Percentiles rank a stretch among this genome's conserved stretches.
Evolutionary conservation across 306 rosid species (phyloP).

Genomic region (Bauhinia variegata): DNA sequence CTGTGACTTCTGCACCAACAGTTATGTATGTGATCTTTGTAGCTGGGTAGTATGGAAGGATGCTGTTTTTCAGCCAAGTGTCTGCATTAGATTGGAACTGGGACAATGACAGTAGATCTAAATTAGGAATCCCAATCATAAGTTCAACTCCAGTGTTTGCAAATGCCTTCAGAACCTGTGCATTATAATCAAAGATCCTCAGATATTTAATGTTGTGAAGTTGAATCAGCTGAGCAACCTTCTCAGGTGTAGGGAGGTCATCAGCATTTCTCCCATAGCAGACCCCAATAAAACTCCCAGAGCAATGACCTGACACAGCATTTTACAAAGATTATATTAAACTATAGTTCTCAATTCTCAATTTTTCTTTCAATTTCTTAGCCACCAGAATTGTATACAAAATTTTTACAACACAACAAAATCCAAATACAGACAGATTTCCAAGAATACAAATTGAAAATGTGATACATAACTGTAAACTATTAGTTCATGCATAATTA

Average conservation of each 20-base stretch:
- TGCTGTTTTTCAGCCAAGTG: conserved; percentile 82
- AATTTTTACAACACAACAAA: no score
- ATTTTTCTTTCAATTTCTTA: no score
- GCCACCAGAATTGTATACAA: no score
- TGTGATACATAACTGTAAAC: no score
- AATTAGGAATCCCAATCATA: conserved; percentile 85
- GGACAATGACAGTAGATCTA: conserved; percentile 80
- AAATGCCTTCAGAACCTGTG: conserved; percentile 91
- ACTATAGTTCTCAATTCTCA: no score
- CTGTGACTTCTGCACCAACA: conserved; percentile 94
- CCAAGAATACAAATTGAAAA: no score
- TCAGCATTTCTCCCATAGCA: conserved; percentile 98
- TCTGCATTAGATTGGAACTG: conserved; percentile 95
- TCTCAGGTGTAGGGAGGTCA: conserved; percentile 95
- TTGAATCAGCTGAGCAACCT: conserved; percentile 84
- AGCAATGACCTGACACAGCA: conserved; percentile 58
- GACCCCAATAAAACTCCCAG: conserved; percentile 81
- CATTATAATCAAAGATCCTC: conserved; percentile 81
- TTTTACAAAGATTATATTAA: conserved; percentile 23
- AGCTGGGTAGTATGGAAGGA: conserved; percentile 88
- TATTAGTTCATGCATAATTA: no score
- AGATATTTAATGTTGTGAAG: conserved; percentile 83
- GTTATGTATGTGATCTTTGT: conserved; percentile 90
- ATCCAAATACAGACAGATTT: no score
- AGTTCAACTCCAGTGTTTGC: conserved; percentile 89